Evolutionary conservation across 1,284 basidiomycete species (phyloP).

Genomic region (Melampsora abietis-canadensis): DNA sequence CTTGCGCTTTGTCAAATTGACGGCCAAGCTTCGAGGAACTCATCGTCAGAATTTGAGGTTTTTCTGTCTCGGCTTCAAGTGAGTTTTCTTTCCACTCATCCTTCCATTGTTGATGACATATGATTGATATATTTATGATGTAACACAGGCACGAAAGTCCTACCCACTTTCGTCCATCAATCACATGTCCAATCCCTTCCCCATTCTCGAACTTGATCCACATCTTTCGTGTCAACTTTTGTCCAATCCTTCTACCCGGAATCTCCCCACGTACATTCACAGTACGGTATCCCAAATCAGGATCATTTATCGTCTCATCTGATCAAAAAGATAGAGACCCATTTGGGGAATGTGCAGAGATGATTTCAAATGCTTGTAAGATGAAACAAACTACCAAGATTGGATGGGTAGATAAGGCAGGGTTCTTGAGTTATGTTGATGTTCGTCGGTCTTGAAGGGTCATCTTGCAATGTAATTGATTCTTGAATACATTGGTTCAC

Average conservation of each 20-base stretch:
- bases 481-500: no score
- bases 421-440: slow-evolving; percentile 16
- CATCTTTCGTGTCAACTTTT: slow-evolving; percentile 1
- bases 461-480: no score
- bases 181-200: slow-evolving; percentile 36
- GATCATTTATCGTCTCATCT: background rate
- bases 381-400: slow-evolving; percentile 25
- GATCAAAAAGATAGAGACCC: background rate
- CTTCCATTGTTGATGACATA: no score
- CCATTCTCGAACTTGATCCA: background rate
- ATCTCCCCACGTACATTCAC: slow-evolving; percentile 20
- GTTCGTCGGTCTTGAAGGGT: background rate
- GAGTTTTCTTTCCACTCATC: background rate
- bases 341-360: background rate
- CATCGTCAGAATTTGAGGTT: slow-evolving; percentile 8
- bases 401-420: slow-evolving; percentile 11
- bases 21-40: slow-evolving; percentile 2
- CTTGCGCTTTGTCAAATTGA: slow-evolving; percentile 20
- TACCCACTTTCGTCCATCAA: slow-evolving; percentile 19
- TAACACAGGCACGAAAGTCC: slow-evolving; percentile 18
- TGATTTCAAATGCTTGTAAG: slow-evolving; percentile 8
- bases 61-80: slow-evolving; percentile 40
- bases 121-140: background rate
- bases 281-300: slow-evolving; percentile 13
- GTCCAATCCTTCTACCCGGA: slow-evolving; percentile 11